Evolutionary conservation across 352 stramenopile species (phyloP), one percentile per base, ranked within the genome.

Genomic region (Pythium aphanidermatum): DNA sequence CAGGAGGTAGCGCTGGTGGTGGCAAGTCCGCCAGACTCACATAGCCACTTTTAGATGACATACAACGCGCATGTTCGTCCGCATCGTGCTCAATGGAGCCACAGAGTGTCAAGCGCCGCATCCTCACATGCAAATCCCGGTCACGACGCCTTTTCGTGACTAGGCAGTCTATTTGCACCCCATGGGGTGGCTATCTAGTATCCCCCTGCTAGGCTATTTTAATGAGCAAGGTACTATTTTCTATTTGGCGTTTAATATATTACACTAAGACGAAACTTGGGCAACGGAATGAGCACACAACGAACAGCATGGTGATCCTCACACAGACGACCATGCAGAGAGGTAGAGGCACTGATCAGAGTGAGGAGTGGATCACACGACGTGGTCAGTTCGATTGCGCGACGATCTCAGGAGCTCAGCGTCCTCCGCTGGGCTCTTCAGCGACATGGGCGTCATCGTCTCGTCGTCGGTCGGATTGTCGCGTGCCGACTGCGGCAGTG

Each of bases 371-470:
- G n/a, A n/a, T n/a, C n/a, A n/a, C n/a, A 37, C 21, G 33, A 39
- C 4, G 20, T 7, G 14, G 19, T 13, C 10, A 38, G 28, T 20
- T 48, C 16, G 38, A 38, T 31, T 46, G 28, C 46, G 36, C 14
- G 31, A 35, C 12, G 24, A 50, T 12, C 20, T 42, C 25, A 59
- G 51, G 8, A 59, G 43, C 17, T 42, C 43, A 5, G 51, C 30
- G 21, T 34, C 20, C 26, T 59, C 51, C 3, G 42, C 42, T 6
- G 51, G 51, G 14, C 51, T 59, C 43, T 59, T 59, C 29, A 53
- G 43, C 20, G 30, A 42, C 35, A 35, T 19, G 29, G 28, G 29
- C 0, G 51, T 56, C n/a, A 40, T 32, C 6, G 43, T 35, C 36
- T 46, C 40, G 31, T 17, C 6, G 11, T 26, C 51, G 17, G 31